Evolutionary conservation across 2,329 filamentous ascomycete genomes (phyloP), one percentile per base, ranked within the genome.

Genomic region (Clonostachys chloroleuca): DNA sequence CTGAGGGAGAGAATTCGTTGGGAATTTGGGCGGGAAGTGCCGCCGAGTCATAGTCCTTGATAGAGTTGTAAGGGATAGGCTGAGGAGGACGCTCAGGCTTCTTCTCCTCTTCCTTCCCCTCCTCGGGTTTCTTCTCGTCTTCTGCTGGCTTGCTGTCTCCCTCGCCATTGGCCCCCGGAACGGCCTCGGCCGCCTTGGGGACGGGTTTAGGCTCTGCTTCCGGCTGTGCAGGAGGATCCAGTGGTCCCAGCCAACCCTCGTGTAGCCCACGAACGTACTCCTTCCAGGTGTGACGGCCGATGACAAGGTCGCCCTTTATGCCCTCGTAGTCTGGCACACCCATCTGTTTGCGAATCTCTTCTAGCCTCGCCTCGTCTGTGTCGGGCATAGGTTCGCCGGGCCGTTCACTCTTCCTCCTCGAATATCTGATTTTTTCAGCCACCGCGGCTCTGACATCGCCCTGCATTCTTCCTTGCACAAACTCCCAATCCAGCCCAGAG

Each of bases 211-310:
- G 36, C 30, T 49, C 56, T 49, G 51, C 60, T 52, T 52, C 54
- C 7, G 59, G 56, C 33, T 60, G 52, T 40, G 63, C 58, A 2
- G 87, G 86, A 47, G 82, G 68, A 49, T 86, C 81, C 40, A 95
- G 71, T 8, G 94, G 91, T 0, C 94, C 92, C 20, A 99, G 72
- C 92, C 94, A 99, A 47, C 94, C 94, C 68, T 99, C 94, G 63
- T 99, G 94, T 54, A 97, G 62, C 42, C 94, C 94, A 49, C 92
- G 80, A 20, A 97, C 74, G 64, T 97, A 99, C 68, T 99, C 94
- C 70, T 96, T 99, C 94, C 94, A 99, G 10, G 92, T 86, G 63
- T 96, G 88, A 48, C 92, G 76, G 12, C 94, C 94, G 57, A 99
- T 82, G 16, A 97, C 83, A 45, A 99, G 77, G 62, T 97, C 92